These are phyloP conservation scores for Aspergillus sp. DNA, from an alignment of 2,329 filamentous ascomycete genomes.

Conservation along the genomic window DNA sequence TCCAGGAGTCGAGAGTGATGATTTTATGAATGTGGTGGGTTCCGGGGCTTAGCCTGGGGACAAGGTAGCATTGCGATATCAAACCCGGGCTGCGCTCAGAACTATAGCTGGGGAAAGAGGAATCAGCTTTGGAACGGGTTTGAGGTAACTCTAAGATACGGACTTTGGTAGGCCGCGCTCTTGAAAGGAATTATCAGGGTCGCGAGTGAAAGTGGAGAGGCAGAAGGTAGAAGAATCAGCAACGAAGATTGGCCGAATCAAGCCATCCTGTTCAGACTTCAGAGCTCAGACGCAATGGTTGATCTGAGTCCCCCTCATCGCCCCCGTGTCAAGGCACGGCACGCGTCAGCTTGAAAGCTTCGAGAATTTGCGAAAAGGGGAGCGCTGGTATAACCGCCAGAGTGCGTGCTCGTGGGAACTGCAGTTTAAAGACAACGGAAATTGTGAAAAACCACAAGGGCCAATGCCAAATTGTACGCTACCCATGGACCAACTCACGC, in stretches of 20 bases:
- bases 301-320: slow-evolving; percentile 17
- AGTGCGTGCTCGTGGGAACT: slow-evolving; percentile 1
- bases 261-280: slow-evolving; percentile 1
- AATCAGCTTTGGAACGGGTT: background rate
- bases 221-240: background rate
- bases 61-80: background rate
- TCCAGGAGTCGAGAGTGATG: background rate
- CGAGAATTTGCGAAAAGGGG: slow-evolving; percentile 34
- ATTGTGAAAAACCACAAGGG: background rate
- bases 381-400: slow-evolving; percentile 16
- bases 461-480: slow-evolving; percentile 3
- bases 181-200: background rate
- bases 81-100: background rate
- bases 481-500: slow-evolving; percentile 5
- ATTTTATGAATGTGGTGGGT: background rate
- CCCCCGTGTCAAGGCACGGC: slow-evolving; percentile 16
- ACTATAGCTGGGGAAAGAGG: background rate
- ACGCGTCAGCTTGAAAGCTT: slow-evolving; percentile 26
- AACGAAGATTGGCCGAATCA: background rate
- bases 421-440: background rate
- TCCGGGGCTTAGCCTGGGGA: background rate
- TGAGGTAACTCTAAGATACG: background rate
- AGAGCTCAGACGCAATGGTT: background rate
- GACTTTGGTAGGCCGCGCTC: background rate
- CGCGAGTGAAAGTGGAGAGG: background rate